Evolutionary conservation across 202 grass and related monocot species (phyloP).

Genomic region (Setaria italica): DNA sequence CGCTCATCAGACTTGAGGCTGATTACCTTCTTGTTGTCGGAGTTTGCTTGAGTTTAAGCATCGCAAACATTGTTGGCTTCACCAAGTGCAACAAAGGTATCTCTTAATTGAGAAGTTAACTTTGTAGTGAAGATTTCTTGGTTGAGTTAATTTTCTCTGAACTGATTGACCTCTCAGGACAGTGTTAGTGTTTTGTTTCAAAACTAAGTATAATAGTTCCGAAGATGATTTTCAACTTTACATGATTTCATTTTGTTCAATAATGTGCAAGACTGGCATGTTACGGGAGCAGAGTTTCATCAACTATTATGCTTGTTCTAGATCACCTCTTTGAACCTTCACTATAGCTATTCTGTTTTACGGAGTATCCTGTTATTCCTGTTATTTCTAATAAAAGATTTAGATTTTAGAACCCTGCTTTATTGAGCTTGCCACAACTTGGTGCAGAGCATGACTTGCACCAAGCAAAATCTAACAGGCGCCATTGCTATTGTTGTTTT

Average conservation of each 20-base stretch:
- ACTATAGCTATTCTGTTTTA: neutral
- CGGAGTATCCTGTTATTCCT: neutral
- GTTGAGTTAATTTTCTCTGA: neutral
- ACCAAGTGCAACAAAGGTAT: constrained; percentile 99
- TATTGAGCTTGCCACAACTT: constrained; percentile 7
- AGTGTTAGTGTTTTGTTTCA: neutral
- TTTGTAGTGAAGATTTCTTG: constrained; percentile 6
- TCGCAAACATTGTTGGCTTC: constrained; percentile 99
- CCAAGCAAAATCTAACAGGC: constrained; percentile 21
- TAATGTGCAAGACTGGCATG: neutral
- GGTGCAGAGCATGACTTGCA: constrained; percentile 13
- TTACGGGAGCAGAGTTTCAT: neutral
- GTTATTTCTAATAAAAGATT: neutral
- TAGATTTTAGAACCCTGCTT: neutral
- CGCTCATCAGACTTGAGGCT: constrained; percentile 90
- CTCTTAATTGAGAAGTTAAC: neutral
- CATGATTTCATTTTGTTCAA: neutral
- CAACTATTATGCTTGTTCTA: constrained; percentile 19
- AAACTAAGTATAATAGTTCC: neutral
- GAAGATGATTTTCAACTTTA: neutral
- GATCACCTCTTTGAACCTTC: neutral
- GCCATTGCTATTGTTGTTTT: constrained; percentile 25
- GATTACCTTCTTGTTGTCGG: constrained; percentile 96
- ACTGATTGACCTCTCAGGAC: constrained; percentile 12
- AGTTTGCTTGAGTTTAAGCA: constrained; percentile 93